These are phyloP conservation scores for Trichophyton rubrum DNA, from an alignment of 2,329 filamentous ascomycete genomes.

Conservation along the genomic window DNA sequence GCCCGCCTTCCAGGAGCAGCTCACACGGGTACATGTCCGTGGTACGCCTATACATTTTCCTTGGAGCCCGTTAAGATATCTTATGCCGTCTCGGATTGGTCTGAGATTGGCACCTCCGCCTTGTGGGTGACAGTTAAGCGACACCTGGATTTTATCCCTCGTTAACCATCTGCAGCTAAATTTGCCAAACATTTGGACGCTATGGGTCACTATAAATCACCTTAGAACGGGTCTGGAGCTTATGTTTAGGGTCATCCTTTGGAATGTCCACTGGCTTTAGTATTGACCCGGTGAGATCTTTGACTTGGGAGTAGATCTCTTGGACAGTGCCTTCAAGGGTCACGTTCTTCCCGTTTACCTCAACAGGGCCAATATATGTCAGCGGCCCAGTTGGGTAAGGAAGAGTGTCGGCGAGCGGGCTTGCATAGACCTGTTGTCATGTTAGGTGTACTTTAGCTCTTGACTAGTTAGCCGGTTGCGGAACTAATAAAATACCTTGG, in stretches of 20 bases:
- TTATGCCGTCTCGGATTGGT: background rate
- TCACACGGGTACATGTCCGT: background rate
- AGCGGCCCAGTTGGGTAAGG: background rate
- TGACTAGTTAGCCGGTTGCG: background rate
- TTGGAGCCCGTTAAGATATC: background rate
- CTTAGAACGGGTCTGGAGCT: background rate
- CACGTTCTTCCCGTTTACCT: background rate
- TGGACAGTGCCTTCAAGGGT: background rate
- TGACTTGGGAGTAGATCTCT: background rate
- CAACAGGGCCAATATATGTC: background rate
- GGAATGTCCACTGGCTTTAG: background rate
- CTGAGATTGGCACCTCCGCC: background rate
- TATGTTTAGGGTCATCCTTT: background rate
- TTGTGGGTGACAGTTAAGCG: background rate
- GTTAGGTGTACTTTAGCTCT: background rate
- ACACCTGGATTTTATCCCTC: background rate
- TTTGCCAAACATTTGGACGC: background rate
- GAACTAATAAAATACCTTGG: background rate
- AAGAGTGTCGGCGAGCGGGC: background rate
- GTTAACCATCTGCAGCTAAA: background rate
- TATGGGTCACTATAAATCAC: background rate
- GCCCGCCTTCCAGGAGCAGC: background rate
- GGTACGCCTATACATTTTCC: background rate
- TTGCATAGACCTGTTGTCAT: background rate
- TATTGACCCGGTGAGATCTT: background rate